Base-by-base conservation (phyloP, 2,329 filamentous ascomycete genomes). In the Microcyclosporella mali region DNA sequence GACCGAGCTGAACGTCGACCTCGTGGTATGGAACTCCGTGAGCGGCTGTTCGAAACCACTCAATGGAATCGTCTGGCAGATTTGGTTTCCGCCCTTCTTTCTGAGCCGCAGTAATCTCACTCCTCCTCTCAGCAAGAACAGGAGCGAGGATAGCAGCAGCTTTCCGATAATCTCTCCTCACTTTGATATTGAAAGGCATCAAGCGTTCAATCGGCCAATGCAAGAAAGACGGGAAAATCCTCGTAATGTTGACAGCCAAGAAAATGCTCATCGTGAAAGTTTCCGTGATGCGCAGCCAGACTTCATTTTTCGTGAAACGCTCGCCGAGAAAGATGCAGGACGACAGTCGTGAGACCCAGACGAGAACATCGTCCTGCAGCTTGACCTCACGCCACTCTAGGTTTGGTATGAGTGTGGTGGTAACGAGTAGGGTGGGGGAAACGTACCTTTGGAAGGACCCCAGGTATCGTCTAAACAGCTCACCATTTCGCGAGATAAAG, bases 311-410 rank as follows among this genome's bases (percentile, higher is more conserved):
- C 39, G 62, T 64, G 6, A 68, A 50, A 4, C 50, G 45, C 3
- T 61, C 53, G 14, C 69, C 67, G 21, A 66, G 59, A 39, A 71
- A 66, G 31, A 71, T 57, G 14, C 67, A 60, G 1, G 65, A 62
- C 1, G 66, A 66, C 4, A 69, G 53, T 12, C 68, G 64, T 4
- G 64, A 59, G 19, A 71, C 59, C 11, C 69, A 52, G 2, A 56
- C 51, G 1, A 62, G 55, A 33, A 67, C 43, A 16, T 53, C 52
- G 6, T 47, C 32, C 40, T 58, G 52, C 11, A 56, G 49, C 15
- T 45, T 31, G 3, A 47, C 37, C 11, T 47, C 41, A n/a, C 40
- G 46, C 48, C 50, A 53, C n/a, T 40, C 41, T 47, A 15, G 8
- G 9, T 3, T 32, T n/a, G 6, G n/a, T 25, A 9, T 25, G 6